Evolutionary conservation across 2,329 filamentous ascomycete species (phyloP), one percentile per base, ranked within the genome.

Genomic region (Phyllachora maydis): DNA sequence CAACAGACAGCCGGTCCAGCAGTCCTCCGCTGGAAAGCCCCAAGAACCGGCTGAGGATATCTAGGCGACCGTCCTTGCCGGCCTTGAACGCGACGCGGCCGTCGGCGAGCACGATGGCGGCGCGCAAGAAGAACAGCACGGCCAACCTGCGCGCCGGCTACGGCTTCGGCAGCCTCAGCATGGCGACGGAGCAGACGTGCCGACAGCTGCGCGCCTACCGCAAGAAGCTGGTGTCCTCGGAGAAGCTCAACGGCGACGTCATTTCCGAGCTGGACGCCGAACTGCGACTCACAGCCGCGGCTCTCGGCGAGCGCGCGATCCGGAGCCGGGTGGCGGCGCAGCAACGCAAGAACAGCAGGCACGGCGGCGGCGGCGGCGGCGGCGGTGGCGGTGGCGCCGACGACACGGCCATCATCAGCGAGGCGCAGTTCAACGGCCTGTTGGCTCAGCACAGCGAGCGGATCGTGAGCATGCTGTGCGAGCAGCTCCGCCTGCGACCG

Each of bases 371-470:
- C 19, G 9, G 16, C 13, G 16, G 14, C 15, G 21, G 17, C 11
- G 13, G 18, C n/a, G 10, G 39, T 41, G 36, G 41, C 53, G 2
- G 53, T n/a, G n/a, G n/a, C n/a, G n/a, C n/a, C n/a, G n/a, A n/a
- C n/a, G n/a, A n/a, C n/a, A n/a, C n/a, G n/a, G n/a, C n/a, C n/a
- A n/a, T n/a, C n/a, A n/a, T 68, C 41, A 64, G 57, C 31, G 66
- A 70, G 36, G 59, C 56, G 11, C 51, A 64, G 23, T 47, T 75
- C 16, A 63, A 56, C 19, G 70, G 68, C 23, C 47, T 82, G 21
- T 49, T 83, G 6, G 76, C 81, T 33, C 66, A 78, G 45, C 81
- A 81, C 37, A 77, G 72, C 3, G 72, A 79, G 37, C 59, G 68
- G 29, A 50, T 83, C 22, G 65, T 79, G 5, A 65, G 56, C 21